Evolutionary conservation across 78 protist genomes (phyloP).

Genomic region (Dictyostelium capitatum): DNA sequence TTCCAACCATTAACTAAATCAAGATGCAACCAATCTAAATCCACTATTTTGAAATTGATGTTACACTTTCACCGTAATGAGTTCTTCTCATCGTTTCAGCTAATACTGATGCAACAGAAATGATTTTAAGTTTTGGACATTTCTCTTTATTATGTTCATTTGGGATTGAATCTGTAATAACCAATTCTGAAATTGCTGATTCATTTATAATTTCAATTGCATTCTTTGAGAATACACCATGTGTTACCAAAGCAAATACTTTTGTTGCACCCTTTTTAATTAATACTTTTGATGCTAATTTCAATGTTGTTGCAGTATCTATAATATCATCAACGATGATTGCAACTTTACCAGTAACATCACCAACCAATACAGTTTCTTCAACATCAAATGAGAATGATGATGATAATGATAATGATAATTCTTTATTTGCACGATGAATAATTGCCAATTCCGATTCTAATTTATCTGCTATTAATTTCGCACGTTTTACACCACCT

Average conservation of each 20-base stretch:
- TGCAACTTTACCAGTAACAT: slow-evolving; percentile 65
- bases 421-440: slow-evolving; percentile 83
- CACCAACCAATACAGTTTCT: slow-evolving; percentile 71
- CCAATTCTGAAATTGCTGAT: slow-evolving; percentile 62
- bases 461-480: slow-evolving; percentile 83
- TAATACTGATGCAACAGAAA: slow-evolving; percentile 73
- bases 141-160: slow-evolving; percentile 63
- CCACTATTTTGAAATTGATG: too few relatives aligned
- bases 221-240: slow-evolving; percentile 73
- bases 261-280: slow-evolving; percentile 75
- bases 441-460: slow-evolving; percentile 85
- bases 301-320: slow-evolving; percentile 87
- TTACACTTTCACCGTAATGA: slow-evolving; percentile 90
- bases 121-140: slow-evolving; percentile 62
- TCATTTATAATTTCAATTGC: slow-evolving; percentile 84
- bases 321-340: slow-evolving; percentile 90
- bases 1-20: too few relatives aligned
- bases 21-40: too few relatives aligned
- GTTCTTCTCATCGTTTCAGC: slow-evolving; percentile 91
- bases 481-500: slow-evolving; percentile 89
- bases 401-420: slow-evolving; percentile 3
- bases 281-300: slow-evolving; percentile 61
- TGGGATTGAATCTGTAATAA: slow-evolving; percentile 91
- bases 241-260: slow-evolving; percentile 71
- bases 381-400: background rate